Percentiles rank a stretch among this genome's conserved stretches.
phyloP scores from a whole-genome alignment of 139 green algal genomes.

The Zygnema cylindricum region DNA sequence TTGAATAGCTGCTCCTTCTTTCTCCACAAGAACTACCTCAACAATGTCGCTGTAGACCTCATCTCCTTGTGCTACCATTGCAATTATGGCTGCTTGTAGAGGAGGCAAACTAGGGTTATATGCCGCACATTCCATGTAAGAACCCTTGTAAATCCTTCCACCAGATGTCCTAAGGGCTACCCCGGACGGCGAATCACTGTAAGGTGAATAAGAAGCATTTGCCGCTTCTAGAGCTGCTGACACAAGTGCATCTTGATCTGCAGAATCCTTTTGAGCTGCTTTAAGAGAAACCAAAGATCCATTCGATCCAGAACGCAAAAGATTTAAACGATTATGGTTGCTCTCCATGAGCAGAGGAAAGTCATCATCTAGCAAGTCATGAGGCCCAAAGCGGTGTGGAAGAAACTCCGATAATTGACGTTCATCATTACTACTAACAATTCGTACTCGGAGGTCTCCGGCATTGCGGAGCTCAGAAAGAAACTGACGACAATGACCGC shows the following conservation, averaged over 20 bases:
- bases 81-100: conserved; percentile 65
- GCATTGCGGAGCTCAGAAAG: conserved; percentile 56
- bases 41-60: conserved; percentile 36
- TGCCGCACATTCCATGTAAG: conserved; percentile 66
- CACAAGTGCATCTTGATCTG: conserved; percentile 17
- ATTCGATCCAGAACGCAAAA: conserved; percentile 1
- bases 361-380: conserved; percentile 61
- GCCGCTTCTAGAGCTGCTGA: conserved; percentile 54
- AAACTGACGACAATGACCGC: conserved; percentile 72
- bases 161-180: conserved; percentile 46
- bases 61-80: conserved; percentile 29
- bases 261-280: conserved; percentile 27
- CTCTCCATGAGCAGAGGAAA: conserved; percentile 56
- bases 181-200: conserved; percentile 61
- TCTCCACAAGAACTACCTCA: conserved; percentile 53
- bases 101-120: conserved; percentile 69
- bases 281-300: not conserved
- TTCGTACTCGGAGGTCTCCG: conserved; percentile 34
- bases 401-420: conserved; percentile 29
- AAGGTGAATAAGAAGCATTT: conserved; percentile 65
- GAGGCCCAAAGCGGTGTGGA: conserved; percentile 65
- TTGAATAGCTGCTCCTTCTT: conserved; percentile 17
- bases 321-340: conserved; percentile 44
- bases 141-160: conserved; percentile 54
- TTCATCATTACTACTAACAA: conserved; percentile 8